These are phyloP conservation scores for Rhodotorula sp. DNA, from an alignment of 1,284 basidiomycete species.

Conservation along the genomic window DNA sequence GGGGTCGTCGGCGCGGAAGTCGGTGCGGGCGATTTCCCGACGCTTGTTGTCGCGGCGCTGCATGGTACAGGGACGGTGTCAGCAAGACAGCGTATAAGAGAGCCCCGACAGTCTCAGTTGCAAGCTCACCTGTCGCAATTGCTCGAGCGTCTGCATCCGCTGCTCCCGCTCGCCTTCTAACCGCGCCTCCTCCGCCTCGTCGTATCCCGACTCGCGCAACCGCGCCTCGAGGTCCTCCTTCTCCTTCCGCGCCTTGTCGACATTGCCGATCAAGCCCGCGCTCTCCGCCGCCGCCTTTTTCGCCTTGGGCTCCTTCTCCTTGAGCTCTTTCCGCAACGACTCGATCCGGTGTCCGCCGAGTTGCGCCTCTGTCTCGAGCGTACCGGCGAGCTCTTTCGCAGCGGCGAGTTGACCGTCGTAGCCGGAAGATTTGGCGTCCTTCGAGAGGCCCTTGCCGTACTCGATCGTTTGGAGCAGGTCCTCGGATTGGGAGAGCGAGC, in stretches of 20 bases:
- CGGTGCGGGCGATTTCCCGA: constrained; percentile 48
- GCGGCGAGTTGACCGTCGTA: constrained; percentile 96
- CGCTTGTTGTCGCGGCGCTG: constrained; percentile 27
- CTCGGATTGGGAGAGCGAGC: constrained; percentile 71
- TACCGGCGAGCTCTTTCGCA: constrained; percentile 72
- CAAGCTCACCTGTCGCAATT: constrained; percentile 49
- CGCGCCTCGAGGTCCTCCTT: constrained; percentile 61
- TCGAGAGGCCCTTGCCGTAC: constrained; percentile 78
- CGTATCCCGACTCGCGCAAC: constrained; percentile 72
- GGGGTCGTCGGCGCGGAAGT: constrained; percentile 43
- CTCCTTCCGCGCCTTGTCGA: constrained; percentile 62
- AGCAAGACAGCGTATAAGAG: not conserved
- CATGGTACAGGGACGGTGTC: not conserved
- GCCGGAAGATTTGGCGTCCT: constrained; percentile 66
- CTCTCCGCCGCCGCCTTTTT: constrained; percentile 82
- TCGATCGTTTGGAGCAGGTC: constrained; percentile 93
- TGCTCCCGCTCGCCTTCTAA: constrained; percentile 53
- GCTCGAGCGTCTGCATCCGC: constrained; percentile 45
- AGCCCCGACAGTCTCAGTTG: constrained; percentile 49
- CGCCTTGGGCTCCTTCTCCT: constrained; percentile 71
- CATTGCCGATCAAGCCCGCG: constrained; percentile 66
- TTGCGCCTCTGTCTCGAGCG: constrained; percentile 79
- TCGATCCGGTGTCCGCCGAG: constrained; percentile 75
- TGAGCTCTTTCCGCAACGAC: constrained; percentile 78
- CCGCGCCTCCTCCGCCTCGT: constrained; percentile 68